A percentile compares a stretch with the other conserved stretches of the same genome.
These are phyloP conservation scores for Cladobotryum protrusum DNA, from an alignment of 2,329 filamentous ascomycete species.

Conservation along the genomic window DNA sequence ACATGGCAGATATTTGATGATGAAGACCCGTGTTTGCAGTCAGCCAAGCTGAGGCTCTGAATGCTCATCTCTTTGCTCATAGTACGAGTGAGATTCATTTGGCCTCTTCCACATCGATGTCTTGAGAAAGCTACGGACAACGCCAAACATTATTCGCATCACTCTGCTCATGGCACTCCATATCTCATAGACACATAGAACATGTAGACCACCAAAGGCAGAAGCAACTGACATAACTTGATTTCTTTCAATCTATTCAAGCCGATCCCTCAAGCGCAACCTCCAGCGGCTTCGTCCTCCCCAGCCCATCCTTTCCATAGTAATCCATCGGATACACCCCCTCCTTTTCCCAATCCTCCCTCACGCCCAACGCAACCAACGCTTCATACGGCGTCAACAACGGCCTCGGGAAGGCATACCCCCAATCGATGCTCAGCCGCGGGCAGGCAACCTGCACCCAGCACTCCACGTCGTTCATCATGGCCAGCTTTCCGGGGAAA, in stretches of 20 bases:
- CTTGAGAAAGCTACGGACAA: too few relatives aligned
- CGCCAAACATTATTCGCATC: too few relatives aligned
- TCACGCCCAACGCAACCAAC: constrained; percentile 75
- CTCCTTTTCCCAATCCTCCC: constrained; percentile 61
- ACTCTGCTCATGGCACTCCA: too few relatives aligned
- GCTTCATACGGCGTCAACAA: constrained; percentile 93
- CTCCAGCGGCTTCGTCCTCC: constrained; percentile 58
- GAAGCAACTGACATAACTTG: too few relatives aligned
- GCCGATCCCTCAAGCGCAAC: constrained; percentile 17
- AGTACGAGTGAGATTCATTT: too few relatives aligned
- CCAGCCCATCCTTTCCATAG: constrained; percentile 86
- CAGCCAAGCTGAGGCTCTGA: too few relatives aligned
- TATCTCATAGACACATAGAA: too few relatives aligned
- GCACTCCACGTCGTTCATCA: constrained; percentile 91
- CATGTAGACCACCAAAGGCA: too few relatives aligned
- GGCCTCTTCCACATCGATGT: too few relatives aligned
- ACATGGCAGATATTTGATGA: too few relatives aligned
- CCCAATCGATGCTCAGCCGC: constrained; percentile 97
- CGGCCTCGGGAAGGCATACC: constrained; percentile 86
- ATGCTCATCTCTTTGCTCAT: too few relatives aligned
- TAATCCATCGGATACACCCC: constrained; percentile 93
- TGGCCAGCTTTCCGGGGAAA: constrained; percentile 87
- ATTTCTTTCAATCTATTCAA: background rate
- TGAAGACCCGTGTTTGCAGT: too few relatives aligned
- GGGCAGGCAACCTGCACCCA: constrained; percentile 99